Base-by-base conservation (phyloP, 495 filamentous ascomycete genomes). In the Halenospora varia region DNA sequence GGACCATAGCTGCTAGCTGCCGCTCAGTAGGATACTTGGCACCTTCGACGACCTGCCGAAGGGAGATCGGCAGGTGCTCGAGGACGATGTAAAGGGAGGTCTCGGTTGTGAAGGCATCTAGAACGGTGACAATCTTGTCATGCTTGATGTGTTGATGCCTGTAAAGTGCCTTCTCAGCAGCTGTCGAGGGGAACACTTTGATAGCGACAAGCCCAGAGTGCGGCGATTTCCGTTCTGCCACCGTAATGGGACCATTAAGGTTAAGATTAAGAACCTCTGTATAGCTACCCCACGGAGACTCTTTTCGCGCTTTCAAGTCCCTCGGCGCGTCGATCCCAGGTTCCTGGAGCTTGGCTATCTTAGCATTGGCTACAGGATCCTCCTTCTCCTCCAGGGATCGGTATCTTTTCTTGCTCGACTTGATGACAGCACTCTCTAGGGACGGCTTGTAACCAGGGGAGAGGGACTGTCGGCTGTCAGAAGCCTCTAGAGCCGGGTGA, bases 1-100 rank as follows among this genome's bases (percentile, higher is more conserved):
- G 48, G 10, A 70, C 48, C 35, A 68, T 70, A 25, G 66, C 61
- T 25, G 61, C 68, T 18, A 68, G 52, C 50, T 68, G 54, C 57
- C 29, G 51, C 62, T 70, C 66, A 26, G 26, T 26, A 51, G 63
- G 63, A 55, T 59, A 64, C 44, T 48, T 24, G 40, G 55, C 48
- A 25, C 57, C 64, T 24, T 55, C 58, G 18, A 64, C 61, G 19
- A 70, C 25, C 40, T 63, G 61, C 20, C 55, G 42, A 29, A 70
- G 57, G 24, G 58, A 66, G 20, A 68, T 42, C 23, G 62, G 62
- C 19, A 65, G 46, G 47, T 65, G 51, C 56, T 67, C 59, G 47
- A 67, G 51, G 20, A 65, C 20, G 22, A 59, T 45, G 48, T 67
- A 69, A 25, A 57, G 49, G 46, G 19, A 17, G 17, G 49, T 29